A percentile compares a stretch with the other conserved stretches of the same genome.
Evolutionary conservation across 768 basidiomycete species (phyloP).

Genomic region (Butyriboletus loyo): DNA sequence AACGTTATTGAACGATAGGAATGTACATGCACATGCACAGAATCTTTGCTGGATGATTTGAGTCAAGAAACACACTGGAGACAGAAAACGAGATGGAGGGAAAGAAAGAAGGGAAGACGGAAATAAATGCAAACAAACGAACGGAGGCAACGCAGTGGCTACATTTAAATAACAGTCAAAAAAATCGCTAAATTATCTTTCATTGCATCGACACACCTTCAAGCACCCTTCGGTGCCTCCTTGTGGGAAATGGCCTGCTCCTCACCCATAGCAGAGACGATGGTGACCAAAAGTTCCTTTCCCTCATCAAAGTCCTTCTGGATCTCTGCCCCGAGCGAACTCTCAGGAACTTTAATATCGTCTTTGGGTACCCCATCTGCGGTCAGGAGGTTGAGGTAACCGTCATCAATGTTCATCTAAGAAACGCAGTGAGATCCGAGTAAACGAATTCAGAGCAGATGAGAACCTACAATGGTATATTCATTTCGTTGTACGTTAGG

Average conservation of each 20-base stretch:
- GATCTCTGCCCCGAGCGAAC: slow-evolving; percentile 75
- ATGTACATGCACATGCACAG: slow-evolving; percentile 27
- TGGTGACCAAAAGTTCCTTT: slow-evolving; percentile 85
- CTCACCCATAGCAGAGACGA: slow-evolving; percentile 88
- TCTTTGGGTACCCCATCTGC: slow-evolving; percentile 80
- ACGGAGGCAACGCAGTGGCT: not conserved
- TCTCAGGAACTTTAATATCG: slow-evolving; percentile 91
- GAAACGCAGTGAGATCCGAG: slow-evolving; percentile 1
- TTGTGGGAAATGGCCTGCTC: slow-evolving; percentile 89
- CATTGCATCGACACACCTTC: slow-evolving; percentile 13
- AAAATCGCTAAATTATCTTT: not conserved
- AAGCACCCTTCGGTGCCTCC: slow-evolving; percentile 73
- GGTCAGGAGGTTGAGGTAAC: slow-evolving; percentile 92
- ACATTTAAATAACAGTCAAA: not conserved
- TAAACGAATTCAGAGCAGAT: slow-evolving; percentile 1
- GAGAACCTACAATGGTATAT: slow-evolving; percentile 73
- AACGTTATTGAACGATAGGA: slow-evolving; percentile 24
- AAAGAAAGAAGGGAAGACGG: slow-evolving; percentile 6
- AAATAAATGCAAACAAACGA: slow-evolving; percentile 20
- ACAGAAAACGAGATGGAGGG: slow-evolving; percentile 5
- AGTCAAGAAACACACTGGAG: slow-evolving; percentile 9
- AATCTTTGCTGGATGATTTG: slow-evolving; percentile 22
- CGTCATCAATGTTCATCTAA: slow-evolving; percentile 88
- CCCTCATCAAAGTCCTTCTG: slow-evolving; percentile 70
- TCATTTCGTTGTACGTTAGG: slow-evolving; percentile 89